Conservation (phyloP, 257 asterid genomes). For the Nicotiana benthamiana region DNA sequence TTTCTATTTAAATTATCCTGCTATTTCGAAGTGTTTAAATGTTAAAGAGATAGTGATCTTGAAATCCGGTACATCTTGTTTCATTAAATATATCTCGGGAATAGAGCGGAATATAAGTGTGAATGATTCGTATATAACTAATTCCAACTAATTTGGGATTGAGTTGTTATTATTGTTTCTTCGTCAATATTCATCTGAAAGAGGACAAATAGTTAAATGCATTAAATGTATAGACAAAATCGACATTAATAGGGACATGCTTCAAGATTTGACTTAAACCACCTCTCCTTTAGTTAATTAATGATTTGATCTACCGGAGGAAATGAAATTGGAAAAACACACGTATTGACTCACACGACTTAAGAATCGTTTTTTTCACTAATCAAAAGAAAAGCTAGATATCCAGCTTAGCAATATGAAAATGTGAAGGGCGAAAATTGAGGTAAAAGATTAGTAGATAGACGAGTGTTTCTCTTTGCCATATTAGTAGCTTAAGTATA, state of each 20-base stretch:
- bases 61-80: background rate
- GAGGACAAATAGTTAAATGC: too few relatives aligned
- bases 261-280: background rate
- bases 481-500: too few relatives aligned
- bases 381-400: too few relatives aligned
- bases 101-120: background rate
- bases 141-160: background rate
- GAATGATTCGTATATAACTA: background rate
- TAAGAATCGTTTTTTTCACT: too few relatives aligned
- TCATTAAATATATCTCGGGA: background rate
- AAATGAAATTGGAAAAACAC: too few relatives aligned
- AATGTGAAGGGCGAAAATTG: too few relatives aligned
- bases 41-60: background rate
- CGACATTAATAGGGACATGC: background rate
- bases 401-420: too few relatives aligned
- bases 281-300: background rate
- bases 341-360: background rate
- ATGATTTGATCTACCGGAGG: background rate
- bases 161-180: background rate
- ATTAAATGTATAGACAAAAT: too few relatives aligned
- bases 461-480: too few relatives aligned
- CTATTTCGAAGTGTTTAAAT: background rate
- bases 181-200: background rate
- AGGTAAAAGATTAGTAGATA: too few relatives aligned
- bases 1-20: too few relatives aligned